A percentile compares a stretch with the other conserved stretches of the same genome.
These are phyloP conservation scores for Pichia sp. DNA, from an alignment of 1,139 yeast genomes.

Conservation along the genomic window DNA sequence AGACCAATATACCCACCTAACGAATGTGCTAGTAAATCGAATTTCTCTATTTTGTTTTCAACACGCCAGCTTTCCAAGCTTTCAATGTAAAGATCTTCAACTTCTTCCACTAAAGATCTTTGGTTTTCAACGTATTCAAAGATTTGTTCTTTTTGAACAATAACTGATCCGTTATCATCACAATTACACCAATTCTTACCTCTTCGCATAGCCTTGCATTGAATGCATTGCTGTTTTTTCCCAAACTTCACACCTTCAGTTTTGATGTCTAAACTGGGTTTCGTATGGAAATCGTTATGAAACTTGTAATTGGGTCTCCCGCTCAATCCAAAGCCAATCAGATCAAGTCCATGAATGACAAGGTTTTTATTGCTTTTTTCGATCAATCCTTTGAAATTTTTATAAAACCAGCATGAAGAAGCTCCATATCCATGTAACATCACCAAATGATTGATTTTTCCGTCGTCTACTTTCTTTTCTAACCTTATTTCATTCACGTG, in stretches of 20 bases:
- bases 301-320: slow-evolving; percentile 47
- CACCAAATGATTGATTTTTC: slow-evolving; percentile 36
- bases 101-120: slow-evolving; percentile 36
- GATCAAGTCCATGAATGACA: slow-evolving; percentile 64
- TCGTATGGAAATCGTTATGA: slow-evolving; percentile 17
- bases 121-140: slow-evolving; percentile 29
- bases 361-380: slow-evolving; percentile 25
- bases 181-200: slow-evolving; percentile 11
- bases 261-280: slow-evolving; percentile 15
- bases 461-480: slow-evolving; percentile 15
- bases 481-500: slow-evolving; percentile 18
- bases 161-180: background rate
- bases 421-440: slow-evolving; percentile 92
- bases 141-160: slow-evolving; percentile 16
- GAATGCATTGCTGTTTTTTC: background rate
- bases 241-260: slow-evolving; percentile 14
- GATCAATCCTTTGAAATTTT: slow-evolving; percentile 53
- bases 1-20: slow-evolving; percentile 86
- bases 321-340: slow-evolving; percentile 79
- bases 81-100: slow-evolving; percentile 73
- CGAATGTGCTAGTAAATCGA: slow-evolving; percentile 83
- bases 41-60: slow-evolving; percentile 43
- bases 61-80: slow-evolving; percentile 80
- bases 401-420: slow-evolving; percentile 74
- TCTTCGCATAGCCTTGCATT: too few species aligned